Base-by-base conservation (phyloP, 2,329 filamentous ascomycete species). In the Ceratocystis cubensis region DNA sequence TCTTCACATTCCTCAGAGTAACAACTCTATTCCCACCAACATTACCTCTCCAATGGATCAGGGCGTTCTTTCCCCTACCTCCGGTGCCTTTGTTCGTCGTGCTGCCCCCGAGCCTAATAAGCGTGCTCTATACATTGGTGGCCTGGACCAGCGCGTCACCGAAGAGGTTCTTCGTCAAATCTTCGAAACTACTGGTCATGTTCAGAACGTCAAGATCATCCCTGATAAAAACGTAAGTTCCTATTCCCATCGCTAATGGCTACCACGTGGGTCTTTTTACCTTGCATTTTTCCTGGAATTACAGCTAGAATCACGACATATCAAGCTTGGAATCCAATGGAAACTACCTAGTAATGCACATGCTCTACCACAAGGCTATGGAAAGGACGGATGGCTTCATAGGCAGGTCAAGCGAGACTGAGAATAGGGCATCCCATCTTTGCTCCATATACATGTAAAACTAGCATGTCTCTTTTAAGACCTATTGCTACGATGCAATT, bases 191-290 rank as follows among this genome's bases (percentile, higher is more conserved):
- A 96, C 92, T 68, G 94, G 94, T 67, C 94, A 99, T 78, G 94
- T 99, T 70, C 88, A 96, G 78, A 96, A 91, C 74, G 94, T 99
- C 75, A 99, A 99, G 82, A 96, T 99, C 74, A 99, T 99, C 75
- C 94, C 94, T 64, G 94, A 99, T 82, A 99, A 99, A 83, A 99
- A 96, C 78, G 92, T 96, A 80, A 84, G 91, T 85, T 69, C 33
- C 10, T 22, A n/a, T 41, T 20, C 56, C 46, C 46, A 48, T 22
- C 46, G 20, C 48, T 41, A 41, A 41, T 41, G 37, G 37, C 10
- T 15, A 50, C 17, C 48, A 20, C n/a, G 48, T 20, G n/a, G 48
- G 8, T 50, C n/a, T 3, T 50, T 50, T 48, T n/a, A n/a, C 46
- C 46, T n/a, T 22, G n/a, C 48, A 50, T n/a, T 48, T 22, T 22